Conservation (phyloP, 2,329 filamentous ascomycete species). For the Talaromyces sp. region DNA sequence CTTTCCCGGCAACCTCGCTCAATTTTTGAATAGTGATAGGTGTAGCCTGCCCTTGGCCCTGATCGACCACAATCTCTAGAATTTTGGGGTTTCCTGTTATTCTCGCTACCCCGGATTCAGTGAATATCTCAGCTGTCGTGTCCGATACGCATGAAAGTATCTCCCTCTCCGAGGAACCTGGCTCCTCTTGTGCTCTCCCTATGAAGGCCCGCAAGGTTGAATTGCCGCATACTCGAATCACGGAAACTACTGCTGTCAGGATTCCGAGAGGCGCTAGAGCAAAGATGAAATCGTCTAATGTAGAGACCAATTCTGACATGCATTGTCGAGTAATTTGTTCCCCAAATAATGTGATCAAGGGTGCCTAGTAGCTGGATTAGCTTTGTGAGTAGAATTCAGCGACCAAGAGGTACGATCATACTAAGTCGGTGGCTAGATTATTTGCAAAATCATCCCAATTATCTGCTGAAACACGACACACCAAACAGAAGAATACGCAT, state of each 20-base stretch:
- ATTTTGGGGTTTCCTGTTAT: conserved; percentile 36
- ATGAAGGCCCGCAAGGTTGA: conserved; percentile 45
- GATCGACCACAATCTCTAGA: conserved; percentile 40
- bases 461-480: conserved; percentile 26
- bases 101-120: conserved; percentile 38
- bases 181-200: conserved; percentile 46
- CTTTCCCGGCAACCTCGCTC: conserved; percentile 15
- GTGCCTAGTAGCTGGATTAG: conserved; percentile 25
- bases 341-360: conserved; percentile 43
- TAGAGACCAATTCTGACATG: conserved; percentile 42
- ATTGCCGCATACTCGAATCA: conserved; percentile 47
- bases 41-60: conserved; percentile 25
- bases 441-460: conserved; percentile 39
- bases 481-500: conserved; percentile 19
- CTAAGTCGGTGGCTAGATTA: conserved; percentile 40
- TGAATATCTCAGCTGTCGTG: conserved; percentile 47
- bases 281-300: conserved; percentile 47
- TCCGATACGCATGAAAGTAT: conserved; percentile 48
- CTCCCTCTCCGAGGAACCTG: conserved; percentile 42
- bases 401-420: conserved; percentile 21
- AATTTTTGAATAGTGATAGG: conserved; percentile 1
- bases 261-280: conserved; percentile 48
- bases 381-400: neutral
- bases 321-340: conserved; percentile 50
- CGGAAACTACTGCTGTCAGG: conserved; percentile 43